Conservation (phyloP, 2,329 filamentous ascomycete genomes). For the Claviceps purpurea region DNA sequence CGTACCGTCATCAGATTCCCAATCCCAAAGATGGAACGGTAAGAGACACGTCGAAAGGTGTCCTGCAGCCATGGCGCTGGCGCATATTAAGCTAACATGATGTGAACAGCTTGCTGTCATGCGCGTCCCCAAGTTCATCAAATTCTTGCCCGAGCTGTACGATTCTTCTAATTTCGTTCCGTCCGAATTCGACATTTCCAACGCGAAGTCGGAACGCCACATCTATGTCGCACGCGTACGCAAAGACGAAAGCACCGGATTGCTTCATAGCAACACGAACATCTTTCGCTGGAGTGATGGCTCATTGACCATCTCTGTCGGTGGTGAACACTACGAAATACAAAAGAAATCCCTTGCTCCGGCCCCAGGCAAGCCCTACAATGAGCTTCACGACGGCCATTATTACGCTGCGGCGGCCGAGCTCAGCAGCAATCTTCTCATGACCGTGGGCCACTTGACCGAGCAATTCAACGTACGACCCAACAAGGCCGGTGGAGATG, state of each 20-base stretch:
- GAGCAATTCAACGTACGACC: slow-evolving; percentile 58
- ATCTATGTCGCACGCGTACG: slow-evolving; percentile 58
- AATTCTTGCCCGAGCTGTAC: slow-evolving; percentile 55
- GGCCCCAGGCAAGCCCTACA: slow-evolving; percentile 43
- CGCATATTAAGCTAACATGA: background rate
- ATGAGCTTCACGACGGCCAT: slow-evolving; percentile 56
- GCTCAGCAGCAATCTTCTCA: slow-evolving; percentile 51
- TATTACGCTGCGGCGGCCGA: slow-evolving; percentile 65
- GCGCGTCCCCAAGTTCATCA: slow-evolving; percentile 60
- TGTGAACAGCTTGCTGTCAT: slow-evolving; percentile 48
- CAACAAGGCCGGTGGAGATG: slow-evolving; percentile 54
- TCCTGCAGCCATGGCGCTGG: background rate
- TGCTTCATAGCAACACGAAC: slow-evolving; percentile 61
- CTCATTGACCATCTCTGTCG: slow-evolving; percentile 61
- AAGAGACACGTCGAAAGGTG: slow-evolving; percentile 15
- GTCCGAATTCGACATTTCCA: slow-evolving; percentile 38
- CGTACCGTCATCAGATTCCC: slow-evolving; percentile 57
- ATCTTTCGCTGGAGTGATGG: slow-evolving; percentile 71
- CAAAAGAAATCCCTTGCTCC: slow-evolving; percentile 58
- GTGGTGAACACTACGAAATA: slow-evolving; percentile 63
- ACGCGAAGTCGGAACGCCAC: slow-evolving; percentile 40
- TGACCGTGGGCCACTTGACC: slow-evolving; percentile 63
- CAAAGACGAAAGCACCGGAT: slow-evolving; percentile 48
- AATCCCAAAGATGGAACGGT: slow-evolving; percentile 60
- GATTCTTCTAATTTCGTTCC: slow-evolving; percentile 52